Percentiles rank a stretch among this genome's conserved stretches.
phyloP scores from a whole-genome alignment of 768 basidiomycete species.

The Tylopilus rubrobrunneus region DNA sequence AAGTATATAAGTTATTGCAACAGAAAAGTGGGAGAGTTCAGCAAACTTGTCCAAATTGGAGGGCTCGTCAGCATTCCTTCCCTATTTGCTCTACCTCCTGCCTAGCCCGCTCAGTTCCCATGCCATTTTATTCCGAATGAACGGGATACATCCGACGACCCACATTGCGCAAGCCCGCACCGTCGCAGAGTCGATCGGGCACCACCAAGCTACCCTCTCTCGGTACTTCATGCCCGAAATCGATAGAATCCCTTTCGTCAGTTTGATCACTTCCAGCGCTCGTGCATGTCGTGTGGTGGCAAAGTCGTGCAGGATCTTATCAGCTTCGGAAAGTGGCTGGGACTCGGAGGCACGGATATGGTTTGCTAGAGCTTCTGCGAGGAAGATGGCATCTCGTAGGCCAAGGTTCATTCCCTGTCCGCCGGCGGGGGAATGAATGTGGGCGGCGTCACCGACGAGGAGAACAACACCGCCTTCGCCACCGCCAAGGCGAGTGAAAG shows the following conservation, averaged over 20 bases:
- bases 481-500: slow-evolving; percentile 28
- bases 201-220: slow-evolving; percentile 14
- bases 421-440: slow-evolving; percentile 50
- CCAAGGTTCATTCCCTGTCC: slow-evolving; percentile 59
- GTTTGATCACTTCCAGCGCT: too few relatives aligned
- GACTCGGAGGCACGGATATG: slow-evolving; percentile 30
- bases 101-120: slow-evolving; percentile 24
- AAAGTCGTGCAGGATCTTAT: too few relatives aligned
- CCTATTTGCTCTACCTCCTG: slow-evolving; percentile 7
- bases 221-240: slow-evolving; percentile 21
- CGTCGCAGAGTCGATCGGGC: slow-evolving; percentile 24
- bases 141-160: slow-evolving; percentile 13
- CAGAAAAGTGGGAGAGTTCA: too few relatives aligned
- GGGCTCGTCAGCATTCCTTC: too few relatives aligned
- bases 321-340: too few relatives aligned
- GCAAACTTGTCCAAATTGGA: too few relatives aligned
- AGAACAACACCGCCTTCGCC: slow-evolving; percentile 16
- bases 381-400: slow-evolving; percentile 46
- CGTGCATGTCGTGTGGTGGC: too few relatives aligned
- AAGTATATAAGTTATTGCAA: too few relatives aligned
- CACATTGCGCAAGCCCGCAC: slow-evolving; percentile 27
- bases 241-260: slow-evolving; percentile 33
- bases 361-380: slow-evolving; percentile 38
- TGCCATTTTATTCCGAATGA: slow-evolving; percentile 8
- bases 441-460: slow-evolving; percentile 45